phyloP scores from a whole-genome alignment of 495 filamentous ascomycete genomes.

The Aspergillus olivimuriae region DNA sequence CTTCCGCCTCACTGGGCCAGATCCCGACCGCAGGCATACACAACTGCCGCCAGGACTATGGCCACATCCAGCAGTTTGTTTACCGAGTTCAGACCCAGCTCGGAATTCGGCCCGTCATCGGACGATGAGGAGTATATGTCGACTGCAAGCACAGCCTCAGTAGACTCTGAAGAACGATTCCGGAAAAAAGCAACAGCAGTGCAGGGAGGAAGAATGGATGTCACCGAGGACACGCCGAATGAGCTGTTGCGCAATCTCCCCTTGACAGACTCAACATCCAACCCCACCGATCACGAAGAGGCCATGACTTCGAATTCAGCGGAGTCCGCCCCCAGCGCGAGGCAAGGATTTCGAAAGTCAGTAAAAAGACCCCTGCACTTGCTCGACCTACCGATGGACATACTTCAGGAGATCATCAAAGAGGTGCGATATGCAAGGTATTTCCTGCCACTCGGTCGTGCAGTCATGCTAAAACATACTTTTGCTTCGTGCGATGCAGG shows the following conservation, averaged over 20 bases:
- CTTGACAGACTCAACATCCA: neutral
- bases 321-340: neutral
- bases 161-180: conserved; percentile 8
- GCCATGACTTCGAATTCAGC: neutral
- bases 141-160: conserved; percentile 27
- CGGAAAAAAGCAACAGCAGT: conserved; percentile 21
- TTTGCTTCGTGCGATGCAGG: conserved; percentile 38
- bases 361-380: conserved; percentile 46
- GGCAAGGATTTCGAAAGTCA: neutral
- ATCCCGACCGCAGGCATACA: no score
- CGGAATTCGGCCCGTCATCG: conserved; percentile 23
- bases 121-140: conserved; percentile 34
- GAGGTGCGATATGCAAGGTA: conserved; percentile 51
- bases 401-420: conserved; percentile 82
- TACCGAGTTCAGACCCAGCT: conserved; percentile 12
- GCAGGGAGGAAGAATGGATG: no score
- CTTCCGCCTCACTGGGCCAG: no score
- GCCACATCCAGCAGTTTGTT: conserved; percentile 13
- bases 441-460: neutral
- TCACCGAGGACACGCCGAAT: no score
- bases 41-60: conserved; percentile 10
- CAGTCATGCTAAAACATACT: neutral
- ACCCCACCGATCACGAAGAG: conserved; percentile 2
- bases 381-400: conserved; percentile 79
- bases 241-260: no score